These are phyloP conservation scores for Primulina huaijiensis DNA, from an alignment of 257 asterid genomes.

Conservation along the genomic window DNA sequence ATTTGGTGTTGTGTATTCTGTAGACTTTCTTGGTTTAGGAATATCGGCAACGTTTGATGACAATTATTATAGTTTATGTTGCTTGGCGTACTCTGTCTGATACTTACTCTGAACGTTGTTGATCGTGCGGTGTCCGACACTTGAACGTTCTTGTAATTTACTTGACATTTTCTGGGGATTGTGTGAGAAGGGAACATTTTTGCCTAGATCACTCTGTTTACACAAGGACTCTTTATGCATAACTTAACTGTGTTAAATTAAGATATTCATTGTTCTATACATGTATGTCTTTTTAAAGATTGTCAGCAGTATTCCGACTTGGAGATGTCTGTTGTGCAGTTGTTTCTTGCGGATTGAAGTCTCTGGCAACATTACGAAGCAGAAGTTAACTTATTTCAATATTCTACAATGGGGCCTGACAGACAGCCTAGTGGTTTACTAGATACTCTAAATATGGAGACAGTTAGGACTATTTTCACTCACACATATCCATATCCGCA, in stretches of 20 bases:
- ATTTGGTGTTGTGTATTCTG: not conserved
- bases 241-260: conserved; percentile 5
- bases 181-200: not conserved
- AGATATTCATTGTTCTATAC: not conserved
- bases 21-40: conserved; percentile 13
- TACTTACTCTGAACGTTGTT: not conserved
- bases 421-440: conserved; percentile 59
- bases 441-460: conserved; percentile 83
- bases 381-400: conserved; percentile 18
- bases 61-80: not conserved
- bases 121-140: not conserved
- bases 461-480: conserved; percentile 86
- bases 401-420: conserved; percentile 57
- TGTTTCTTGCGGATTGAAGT: conserved; percentile 29
- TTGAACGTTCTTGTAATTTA: conserved; percentile 3
- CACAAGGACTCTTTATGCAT: not conserved
- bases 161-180: not conserved
- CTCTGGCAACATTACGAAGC: conserved; percentile 29
- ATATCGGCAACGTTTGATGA: not conserved
- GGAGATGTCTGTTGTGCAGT: conserved; percentile 29
- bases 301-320: conserved; percentile 31
- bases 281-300: conserved; percentile 6
- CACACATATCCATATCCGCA: conserved; percentile 94
- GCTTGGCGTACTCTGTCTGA: not conserved
- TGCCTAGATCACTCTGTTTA: conserved; percentile 1